Percentiles rank a stretch among this genome's conserved stretches.
These are phyloP conservation scores for Geranium brycei DNA, from an alignment of 345 rosid species.

Conservation along the genomic window DNA sequence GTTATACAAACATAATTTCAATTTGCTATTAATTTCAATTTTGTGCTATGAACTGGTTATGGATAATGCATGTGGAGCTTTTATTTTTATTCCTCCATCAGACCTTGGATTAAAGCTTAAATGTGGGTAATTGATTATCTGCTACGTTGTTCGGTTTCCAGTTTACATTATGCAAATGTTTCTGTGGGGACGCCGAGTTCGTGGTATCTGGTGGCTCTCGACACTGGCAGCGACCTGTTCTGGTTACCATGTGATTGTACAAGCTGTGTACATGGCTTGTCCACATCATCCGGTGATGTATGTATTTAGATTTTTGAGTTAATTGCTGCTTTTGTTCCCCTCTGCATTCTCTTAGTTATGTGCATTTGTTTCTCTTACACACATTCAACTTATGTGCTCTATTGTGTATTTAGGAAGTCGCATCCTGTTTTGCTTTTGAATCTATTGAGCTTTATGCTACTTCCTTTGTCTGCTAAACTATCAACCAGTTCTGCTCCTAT, in stretches of 20 bases:
- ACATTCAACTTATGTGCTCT: neutral
- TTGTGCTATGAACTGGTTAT: no score
- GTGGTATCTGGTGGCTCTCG: slow-evolving; percentile 72
- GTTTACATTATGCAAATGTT: slow-evolving; percentile 80
- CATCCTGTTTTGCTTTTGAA: neutral
- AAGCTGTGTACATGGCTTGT: slow-evolving; percentile 37
- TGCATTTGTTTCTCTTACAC: neutral
- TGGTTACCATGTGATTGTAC: slow-evolving; percentile 90
- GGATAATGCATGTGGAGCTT: no score
- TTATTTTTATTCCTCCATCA: neutral
- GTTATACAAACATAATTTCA: no score
- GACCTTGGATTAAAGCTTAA: neutral
- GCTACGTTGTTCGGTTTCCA: slow-evolving; percentile 14
- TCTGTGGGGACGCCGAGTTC: slow-evolving; percentile 61
- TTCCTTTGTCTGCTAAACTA: no score
- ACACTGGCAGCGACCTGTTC: slow-evolving; percentile 88
- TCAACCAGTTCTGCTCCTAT: no score
- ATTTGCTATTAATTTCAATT: no score
- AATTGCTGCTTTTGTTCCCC: no score
- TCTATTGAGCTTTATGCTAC: no score
- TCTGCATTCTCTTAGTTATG: no score
- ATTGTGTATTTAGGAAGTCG: neutral
- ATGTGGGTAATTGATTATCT: neutral
- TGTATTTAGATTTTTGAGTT: neutral
- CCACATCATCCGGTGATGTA: slow-evolving; percentile 31